Percentiles rank a stretch among this genome's conserved stretches.
phyloP scores from a whole-genome alignment of 345 rosid genomes.

The Lepidium sativum region DNA sequence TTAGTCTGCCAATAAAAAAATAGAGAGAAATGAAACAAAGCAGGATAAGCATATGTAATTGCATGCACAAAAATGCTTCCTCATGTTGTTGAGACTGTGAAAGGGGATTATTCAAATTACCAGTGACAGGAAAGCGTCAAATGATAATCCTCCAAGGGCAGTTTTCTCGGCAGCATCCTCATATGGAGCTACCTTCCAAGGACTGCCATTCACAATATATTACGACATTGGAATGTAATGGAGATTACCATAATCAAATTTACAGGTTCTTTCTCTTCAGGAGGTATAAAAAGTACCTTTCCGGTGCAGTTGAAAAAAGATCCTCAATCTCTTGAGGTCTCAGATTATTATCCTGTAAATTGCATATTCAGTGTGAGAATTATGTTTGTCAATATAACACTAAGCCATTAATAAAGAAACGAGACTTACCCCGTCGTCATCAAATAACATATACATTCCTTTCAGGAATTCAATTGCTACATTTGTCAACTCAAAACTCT shows the following conservation, averaged over 20 bases:
- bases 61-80: background rate
- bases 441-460: conserved; percentile 66
- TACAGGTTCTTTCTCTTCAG: background rate
- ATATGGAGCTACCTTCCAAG: conserved; percentile 32
- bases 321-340: conserved; percentile 76
- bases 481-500: conserved; percentile 87
- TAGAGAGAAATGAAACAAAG: conserved; percentile 3
- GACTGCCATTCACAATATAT: conserved; percentile 19
- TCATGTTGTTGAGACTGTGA: conserved; percentile 2
- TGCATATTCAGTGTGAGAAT: conserved; percentile 22
- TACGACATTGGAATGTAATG: conserved; percentile 2
- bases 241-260: background rate
- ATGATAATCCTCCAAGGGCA: conserved; percentile 74
- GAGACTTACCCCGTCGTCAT: conserved; percentile 52
- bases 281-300: conserved; percentile 41
- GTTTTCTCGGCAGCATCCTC: conserved; percentile 80
- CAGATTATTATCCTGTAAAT: conserved; percentile 69
- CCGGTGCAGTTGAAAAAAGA: conserved; percentile 93
- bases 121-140: conserved; percentile 81
- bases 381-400: background rate
- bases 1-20: background rate
- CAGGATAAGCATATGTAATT: background rate
- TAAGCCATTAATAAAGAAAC: background rate
- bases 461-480: conserved; percentile 69
- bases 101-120: conserved; percentile 30